Percentiles rank a stretch among this genome's conserved stretches.
Conservation (phyloP, 2,329 filamentous ascomycete species). For the Pleurostoma richardsiae region DNA sequence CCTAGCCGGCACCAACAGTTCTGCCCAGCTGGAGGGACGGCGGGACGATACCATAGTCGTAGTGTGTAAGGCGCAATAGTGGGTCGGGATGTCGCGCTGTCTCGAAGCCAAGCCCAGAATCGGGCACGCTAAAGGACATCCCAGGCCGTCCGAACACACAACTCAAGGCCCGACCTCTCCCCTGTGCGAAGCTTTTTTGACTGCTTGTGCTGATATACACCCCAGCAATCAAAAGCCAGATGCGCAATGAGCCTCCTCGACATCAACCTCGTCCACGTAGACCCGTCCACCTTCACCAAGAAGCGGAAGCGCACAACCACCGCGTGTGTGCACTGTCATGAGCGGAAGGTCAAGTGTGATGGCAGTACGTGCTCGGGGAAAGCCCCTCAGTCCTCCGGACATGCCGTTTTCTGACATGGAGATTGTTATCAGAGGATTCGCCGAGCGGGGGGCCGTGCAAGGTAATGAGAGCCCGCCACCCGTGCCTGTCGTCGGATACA, state of each 20-base stretch:
- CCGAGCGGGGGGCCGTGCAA: conserved; percentile 3
- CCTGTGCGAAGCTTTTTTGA: no score
- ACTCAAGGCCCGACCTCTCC: no score
- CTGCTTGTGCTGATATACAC: no score
- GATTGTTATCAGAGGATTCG: background rate
- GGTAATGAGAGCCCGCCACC: conserved; percentile 1
- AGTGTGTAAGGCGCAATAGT: background rate
- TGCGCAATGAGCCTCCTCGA: background rate
- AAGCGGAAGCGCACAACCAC: conserved; percentile 7
- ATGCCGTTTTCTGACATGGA: background rate
- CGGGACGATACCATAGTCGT: background rate
- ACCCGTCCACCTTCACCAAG: conserved; percentile 7
- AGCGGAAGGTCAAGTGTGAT: conserved; percentile 8
- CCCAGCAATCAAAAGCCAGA: background rate
- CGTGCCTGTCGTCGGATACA: background rate
- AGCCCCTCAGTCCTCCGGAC: no score
- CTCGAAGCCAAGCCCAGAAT: background rate
- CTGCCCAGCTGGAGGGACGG: no score
- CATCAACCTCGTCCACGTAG: background rate
- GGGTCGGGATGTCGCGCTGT: background rate
- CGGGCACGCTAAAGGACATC: no score
- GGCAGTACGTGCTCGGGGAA: background rate
- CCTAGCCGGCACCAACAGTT: no score
- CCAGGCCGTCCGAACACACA: no score
- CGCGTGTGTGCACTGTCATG: conserved; percentile 9